Evolutionary conservation across 2,329 filamentous ascomycete species (phyloP).

Genomic region (Cryphonectria parasitica): DNA sequence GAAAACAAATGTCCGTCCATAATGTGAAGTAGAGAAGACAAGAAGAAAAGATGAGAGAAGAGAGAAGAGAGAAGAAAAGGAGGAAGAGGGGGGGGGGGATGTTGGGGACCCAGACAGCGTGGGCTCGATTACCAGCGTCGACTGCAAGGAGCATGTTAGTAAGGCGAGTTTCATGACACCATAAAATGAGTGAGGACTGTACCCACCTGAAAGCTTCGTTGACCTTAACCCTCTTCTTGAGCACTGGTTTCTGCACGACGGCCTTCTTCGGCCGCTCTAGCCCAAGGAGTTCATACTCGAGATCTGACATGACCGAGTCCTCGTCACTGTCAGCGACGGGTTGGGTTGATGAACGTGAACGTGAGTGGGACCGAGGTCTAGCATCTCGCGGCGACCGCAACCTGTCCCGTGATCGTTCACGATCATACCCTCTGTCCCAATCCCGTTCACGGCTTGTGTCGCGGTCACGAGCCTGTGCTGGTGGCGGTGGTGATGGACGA

Average conservation of each 20-base stretch:
- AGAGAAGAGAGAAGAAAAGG: neutral
- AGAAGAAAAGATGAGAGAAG: neutral
- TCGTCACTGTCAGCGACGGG: constrained; percentile 21
- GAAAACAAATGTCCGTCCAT: neutral
- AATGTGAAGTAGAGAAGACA: neutral
- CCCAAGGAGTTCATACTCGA: constrained; percentile 30
- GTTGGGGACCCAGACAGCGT: no score
- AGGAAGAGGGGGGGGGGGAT: neutral
- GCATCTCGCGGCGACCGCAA: neutral
- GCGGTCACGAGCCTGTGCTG: constrained; percentile 14
- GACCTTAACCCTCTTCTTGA: constrained; percentile 23
- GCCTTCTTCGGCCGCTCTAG: constrained; percentile 26
- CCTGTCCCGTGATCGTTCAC: neutral
- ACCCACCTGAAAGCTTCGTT: constrained; percentile 29
- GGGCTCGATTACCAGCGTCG: constrained; percentile 9
- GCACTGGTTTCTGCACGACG: constrained; percentile 7
- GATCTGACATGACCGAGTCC: constrained; percentile 28
- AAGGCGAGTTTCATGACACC: neutral
- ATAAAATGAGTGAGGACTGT: neutral
- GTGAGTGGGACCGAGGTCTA: constrained; percentile 1
- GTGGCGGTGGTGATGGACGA: constrained; percentile 23
- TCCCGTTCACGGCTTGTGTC: constrained; percentile 14
- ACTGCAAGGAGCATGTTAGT: neutral
- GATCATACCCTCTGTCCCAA: neutral
- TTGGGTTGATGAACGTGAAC: constrained; percentile 13